Evolutionary conservation across 2,329 filamentous ascomycete genomes (phyloP), one percentile per base, ranked within the genome.

Genomic region (Volutella citrinella): DNA sequence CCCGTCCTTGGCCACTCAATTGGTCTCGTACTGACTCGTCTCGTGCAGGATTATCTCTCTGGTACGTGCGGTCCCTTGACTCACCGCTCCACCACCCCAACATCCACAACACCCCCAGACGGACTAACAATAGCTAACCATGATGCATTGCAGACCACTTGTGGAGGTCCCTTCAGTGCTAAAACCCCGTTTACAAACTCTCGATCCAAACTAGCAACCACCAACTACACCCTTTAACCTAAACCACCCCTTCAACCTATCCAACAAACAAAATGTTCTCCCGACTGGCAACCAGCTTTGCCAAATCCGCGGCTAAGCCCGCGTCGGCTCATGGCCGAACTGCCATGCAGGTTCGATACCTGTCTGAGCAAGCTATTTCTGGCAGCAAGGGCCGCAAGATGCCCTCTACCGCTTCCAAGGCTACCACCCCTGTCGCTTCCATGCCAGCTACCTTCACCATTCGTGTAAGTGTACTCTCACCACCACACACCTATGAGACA

Each of bases 391-490:
- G 82, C 55, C 78, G 86, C 55, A 71, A 76, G 51, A 81, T 84
- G 69, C 80, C 84, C 44, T 63, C 69, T 21, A 68, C 66, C 38
- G 67, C 71, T 44, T 65, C 72, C 45, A 72, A 72, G 48, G 74
- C 78, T 42, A 89, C 74, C 29, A 59, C 82, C 46, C 79, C 82
- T 40, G 80, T 80, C 43, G 77, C 80, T 23, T 56, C 56, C 32
- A 34, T 63, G 24, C 60, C 61, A 54, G 93, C 93, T 45, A 97
- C 93, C 39, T 87, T 98, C 58, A 97, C 91, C 46, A 95, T 98
- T 64, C 85, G 86, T 68, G 84, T 88, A 72, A 35, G 78, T 66
- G 19, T 26, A 26, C 12, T 19, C 6, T 5, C 10, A 4, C 18
- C 23, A 26, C 11, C 5, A 11, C 9, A 6, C n/a, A 17, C 13